These are phyloP conservation scores for Colletotrichum abscissum DNA, from an alignment of 2,329 filamentous ascomycete genomes.

Conservation along the genomic window DNA sequence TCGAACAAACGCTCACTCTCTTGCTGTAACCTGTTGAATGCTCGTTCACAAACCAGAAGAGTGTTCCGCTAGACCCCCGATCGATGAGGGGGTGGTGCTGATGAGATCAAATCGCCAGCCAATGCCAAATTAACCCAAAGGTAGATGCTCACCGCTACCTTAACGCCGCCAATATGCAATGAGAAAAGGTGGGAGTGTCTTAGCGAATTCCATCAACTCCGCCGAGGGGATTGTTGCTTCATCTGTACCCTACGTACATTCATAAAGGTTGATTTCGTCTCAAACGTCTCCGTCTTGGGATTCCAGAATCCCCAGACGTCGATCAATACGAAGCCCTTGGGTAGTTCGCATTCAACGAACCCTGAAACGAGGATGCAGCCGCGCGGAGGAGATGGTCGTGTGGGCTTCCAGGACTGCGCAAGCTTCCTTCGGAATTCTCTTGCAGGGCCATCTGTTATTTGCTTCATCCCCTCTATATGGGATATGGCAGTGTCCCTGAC, in stretches of 20 bases:
- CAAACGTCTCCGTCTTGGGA: constrained; percentile 62
- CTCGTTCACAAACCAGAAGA: not conserved
- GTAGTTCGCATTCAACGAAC: constrained; percentile 62
- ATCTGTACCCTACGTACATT: constrained; percentile 34
- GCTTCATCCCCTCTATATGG: constrained; percentile 33
- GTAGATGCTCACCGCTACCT: constrained; percentile 22
- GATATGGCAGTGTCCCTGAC: constrained; percentile 35
- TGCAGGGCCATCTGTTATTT: constrained; percentile 33
- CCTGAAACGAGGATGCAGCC: constrained; percentile 66
- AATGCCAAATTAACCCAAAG: constrained; percentile 19
- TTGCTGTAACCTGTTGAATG: constrained; percentile 12
- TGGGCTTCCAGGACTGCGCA: constrained; percentile 57
- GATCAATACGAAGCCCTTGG: constrained; percentile 58
- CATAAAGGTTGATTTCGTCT: constrained; percentile 26
- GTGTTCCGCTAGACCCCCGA: not conserved
- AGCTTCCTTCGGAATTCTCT: constrained; percentile 35
- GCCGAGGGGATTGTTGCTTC: constrained; percentile 35
- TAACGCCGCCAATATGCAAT: constrained; percentile 31
- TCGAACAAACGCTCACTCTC: constrained; percentile 26
- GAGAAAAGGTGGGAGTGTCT: not conserved
- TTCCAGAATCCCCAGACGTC: constrained; percentile 67
- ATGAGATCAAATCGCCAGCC: constrained; percentile 1
- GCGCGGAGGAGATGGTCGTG: constrained; percentile 55
- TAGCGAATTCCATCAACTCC: not conserved
- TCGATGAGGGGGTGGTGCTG: constrained; percentile 1